A percentile compares a stretch with the other conserved stretches of the same genome.
Evolutionary conservation across 768 basidiomycete species (phyloP).

Genomic region (Lactifluus hygrophoroides): DNA sequence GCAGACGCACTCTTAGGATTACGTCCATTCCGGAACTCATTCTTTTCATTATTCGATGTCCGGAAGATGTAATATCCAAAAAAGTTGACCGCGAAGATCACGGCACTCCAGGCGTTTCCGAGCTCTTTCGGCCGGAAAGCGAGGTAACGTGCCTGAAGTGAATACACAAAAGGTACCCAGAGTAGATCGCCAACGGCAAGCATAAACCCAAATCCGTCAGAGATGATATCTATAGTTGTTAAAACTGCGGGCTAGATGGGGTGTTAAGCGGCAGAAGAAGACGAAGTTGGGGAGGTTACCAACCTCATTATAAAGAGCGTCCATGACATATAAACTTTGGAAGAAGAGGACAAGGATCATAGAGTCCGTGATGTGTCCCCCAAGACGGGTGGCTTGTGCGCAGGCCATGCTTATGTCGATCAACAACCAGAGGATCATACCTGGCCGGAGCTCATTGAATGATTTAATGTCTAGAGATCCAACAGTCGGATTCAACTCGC

Average conservation of each 20-base stretch:
- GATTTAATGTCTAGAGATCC: constrained; percentile 69
- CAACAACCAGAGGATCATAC: constrained; percentile 86
- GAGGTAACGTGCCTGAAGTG: constrained; percentile 89
- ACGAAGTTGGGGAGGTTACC: constrained; percentile 11
- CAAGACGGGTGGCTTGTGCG: constrained; percentile 77
- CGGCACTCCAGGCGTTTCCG: constrained; percentile 45
- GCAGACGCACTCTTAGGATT: constrained; percentile 76
- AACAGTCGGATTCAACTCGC: constrained; percentile 84
- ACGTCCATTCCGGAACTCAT: constrained; percentile 85
- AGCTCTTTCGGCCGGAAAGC: constrained; percentile 83
- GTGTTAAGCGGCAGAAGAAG: not conserved
- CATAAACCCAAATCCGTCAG: constrained; percentile 99
- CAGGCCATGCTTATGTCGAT: constrained; percentile 88
- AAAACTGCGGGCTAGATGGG: constrained; percentile 68
- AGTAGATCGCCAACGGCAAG: constrained; percentile 84
- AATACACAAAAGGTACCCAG: constrained; percentile 94
- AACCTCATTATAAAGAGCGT: constrained; percentile 87
- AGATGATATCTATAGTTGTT: constrained; percentile 96
- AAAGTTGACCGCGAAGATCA: constrained; percentile 55
- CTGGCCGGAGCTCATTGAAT: constrained; percentile 79
- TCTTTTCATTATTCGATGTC: constrained; percentile 84
- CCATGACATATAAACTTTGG: constrained; percentile 81
- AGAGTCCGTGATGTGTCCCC: constrained; percentile 74
- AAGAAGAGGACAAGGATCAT: constrained; percentile 85
- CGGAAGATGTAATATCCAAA: constrained; percentile 91